These are phyloP conservation scores for Arthrobotrys megalospora DNA, from an alignment of 2,329 filamentous ascomycete species.

Conservation along the genomic window DNA sequence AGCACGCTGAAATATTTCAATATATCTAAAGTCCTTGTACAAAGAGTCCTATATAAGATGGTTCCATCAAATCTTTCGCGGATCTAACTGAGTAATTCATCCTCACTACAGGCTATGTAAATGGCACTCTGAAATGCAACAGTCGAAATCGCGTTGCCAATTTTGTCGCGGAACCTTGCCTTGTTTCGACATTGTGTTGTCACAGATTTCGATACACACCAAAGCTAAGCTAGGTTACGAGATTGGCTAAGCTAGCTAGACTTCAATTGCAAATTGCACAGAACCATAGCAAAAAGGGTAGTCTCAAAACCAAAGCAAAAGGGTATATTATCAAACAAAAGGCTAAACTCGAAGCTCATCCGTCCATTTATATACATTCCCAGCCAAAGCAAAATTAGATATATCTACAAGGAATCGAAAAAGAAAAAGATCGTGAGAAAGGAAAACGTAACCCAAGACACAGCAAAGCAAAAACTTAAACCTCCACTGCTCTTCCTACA, in stretches of 20 bases:
- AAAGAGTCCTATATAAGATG: no score
- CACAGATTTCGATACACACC: no score
- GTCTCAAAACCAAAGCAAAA: no score
- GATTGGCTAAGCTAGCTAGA: no score
- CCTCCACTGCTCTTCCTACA: conserved; percentile 18
- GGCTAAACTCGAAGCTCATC: not conserved
- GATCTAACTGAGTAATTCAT: no score
- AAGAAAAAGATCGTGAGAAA: not conserved
- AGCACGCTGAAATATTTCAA: no score
- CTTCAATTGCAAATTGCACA: not conserved
- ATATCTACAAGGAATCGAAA: conserved; percentile 19
- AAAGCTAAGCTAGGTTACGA: no score
- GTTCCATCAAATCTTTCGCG: no score
- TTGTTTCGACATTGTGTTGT: no score
- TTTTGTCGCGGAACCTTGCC: not conserved
- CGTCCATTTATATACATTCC: conserved; percentile 9
- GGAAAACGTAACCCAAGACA: not conserved
- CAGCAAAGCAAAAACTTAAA: conserved; percentile 19
- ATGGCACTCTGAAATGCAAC: conserved; percentile 6
- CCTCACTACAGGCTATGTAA: no score
- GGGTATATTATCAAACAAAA: conserved; percentile 15
- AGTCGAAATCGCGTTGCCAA: not conserved
- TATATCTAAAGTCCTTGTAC: no score
- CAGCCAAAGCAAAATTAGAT: not conserved
- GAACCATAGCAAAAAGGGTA: not conserved